A percentile compares a stretch with the other conserved stretches of the same genome.
Conservation (phyloP, 1,139 yeast species). For the Hyphopichia burtonii region DNA sequence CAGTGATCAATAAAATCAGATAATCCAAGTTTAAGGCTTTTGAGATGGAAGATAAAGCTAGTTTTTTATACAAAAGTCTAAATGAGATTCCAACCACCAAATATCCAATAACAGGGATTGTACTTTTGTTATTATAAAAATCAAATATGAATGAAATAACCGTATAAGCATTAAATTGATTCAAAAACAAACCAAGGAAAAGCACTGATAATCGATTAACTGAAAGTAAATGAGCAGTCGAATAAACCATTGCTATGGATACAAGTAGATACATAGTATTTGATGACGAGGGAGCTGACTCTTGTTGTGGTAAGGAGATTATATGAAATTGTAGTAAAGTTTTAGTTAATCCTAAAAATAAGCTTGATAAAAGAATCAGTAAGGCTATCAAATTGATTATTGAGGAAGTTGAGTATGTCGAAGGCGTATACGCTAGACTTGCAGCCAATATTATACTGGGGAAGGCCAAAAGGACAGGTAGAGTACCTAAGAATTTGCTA, state of each 20-base stretch:
- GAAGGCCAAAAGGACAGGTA: slow-evolving; percentile 28
- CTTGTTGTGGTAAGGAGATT: slow-evolving; percentile 4
- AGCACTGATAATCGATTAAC: slow-evolving; percentile 22
- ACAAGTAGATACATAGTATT: neutral
- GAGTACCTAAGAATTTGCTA: slow-evolving; percentile 18
- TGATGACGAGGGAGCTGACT: neutral
- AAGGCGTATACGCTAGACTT: slow-evolving; percentile 12
- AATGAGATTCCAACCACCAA: slow-evolving; percentile 15
- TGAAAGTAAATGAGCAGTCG: slow-evolving; percentile 19
- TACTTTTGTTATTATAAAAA: slow-evolving; percentile 7
- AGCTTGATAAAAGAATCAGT: slow-evolving; percentile 15
- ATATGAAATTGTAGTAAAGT: slow-evolving; percentile 3
- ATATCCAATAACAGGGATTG: slow-evolving; percentile 18
- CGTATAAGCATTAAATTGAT: slow-evolving; percentile 27
- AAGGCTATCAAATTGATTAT: neutral
- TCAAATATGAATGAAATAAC: slow-evolving; percentile 22
- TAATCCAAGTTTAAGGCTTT: slow-evolving; percentile 4
- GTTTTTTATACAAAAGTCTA: slow-evolving; percentile 13
- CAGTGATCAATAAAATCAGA: slow-evolving; percentile 4
- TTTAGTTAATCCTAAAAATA: slow-evolving; percentile 13
- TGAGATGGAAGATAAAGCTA: slow-evolving; percentile 5
- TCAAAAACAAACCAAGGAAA: slow-evolving; percentile 26
- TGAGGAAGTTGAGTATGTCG: neutral
- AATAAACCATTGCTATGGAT: slow-evolving; percentile 8
- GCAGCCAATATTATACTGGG: slow-evolving; percentile 25